A percentile compares a stretch with the other conserved stretches of the same genome.
These are phyloP conservation scores for Termitomyces sp. DNA, from an alignment of 768 basidiomycete genomes.

Conservation along the genomic window DNA sequence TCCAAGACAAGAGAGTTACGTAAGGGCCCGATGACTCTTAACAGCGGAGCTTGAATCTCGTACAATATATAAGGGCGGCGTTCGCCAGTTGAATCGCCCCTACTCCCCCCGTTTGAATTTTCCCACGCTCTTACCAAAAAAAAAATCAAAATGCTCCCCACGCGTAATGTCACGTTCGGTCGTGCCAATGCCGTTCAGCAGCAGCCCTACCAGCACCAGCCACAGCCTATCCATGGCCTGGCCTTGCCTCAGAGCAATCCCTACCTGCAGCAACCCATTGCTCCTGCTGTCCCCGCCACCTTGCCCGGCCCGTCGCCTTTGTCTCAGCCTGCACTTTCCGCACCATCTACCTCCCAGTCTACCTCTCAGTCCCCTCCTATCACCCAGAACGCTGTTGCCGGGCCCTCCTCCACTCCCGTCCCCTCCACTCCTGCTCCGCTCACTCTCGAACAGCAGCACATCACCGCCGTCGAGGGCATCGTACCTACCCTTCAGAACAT, in stretches of 20 bases:
- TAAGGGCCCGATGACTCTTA: constrained; percentile 34
- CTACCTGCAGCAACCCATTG: constrained; percentile 29
- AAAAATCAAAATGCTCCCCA: constrained; percentile 52
- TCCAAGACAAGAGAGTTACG: constrained; percentile 38
- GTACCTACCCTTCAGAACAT: constrained; percentile 99
- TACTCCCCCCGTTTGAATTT: constrained; percentile 31
- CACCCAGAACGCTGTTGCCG: constrained; percentile 43
- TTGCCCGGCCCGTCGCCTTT: constrained; percentile 55
- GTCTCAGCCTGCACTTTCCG: constrained; percentile 32
- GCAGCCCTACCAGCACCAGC: constrained; percentile 37
- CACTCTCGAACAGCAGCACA: constrained; percentile 89
- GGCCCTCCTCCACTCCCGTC: constrained; percentile 49
- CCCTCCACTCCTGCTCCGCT: constrained; percentile 70
- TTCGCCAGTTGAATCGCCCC: constrained; percentile 23
- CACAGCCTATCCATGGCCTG: constrained; percentile 39
- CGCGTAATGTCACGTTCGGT: constrained; percentile 77
- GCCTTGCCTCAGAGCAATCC: constrained; percentile 59
- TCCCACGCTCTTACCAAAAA: constrained; percentile 37
- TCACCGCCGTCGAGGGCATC: constrained; percentile 95
- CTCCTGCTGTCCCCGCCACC: constrained; percentile 18
- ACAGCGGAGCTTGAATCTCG: constrained; percentile 42
- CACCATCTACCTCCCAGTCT: constrained; percentile 25
- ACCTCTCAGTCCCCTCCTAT: constrained; percentile 23
- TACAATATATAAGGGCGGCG: constrained; percentile 40
- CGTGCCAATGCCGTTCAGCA: constrained; percentile 48